Evolutionary conservation across 495 filamentous ascomycete genomes (phyloP).

Genomic region (Aspergillus olivimuriae): DNA sequence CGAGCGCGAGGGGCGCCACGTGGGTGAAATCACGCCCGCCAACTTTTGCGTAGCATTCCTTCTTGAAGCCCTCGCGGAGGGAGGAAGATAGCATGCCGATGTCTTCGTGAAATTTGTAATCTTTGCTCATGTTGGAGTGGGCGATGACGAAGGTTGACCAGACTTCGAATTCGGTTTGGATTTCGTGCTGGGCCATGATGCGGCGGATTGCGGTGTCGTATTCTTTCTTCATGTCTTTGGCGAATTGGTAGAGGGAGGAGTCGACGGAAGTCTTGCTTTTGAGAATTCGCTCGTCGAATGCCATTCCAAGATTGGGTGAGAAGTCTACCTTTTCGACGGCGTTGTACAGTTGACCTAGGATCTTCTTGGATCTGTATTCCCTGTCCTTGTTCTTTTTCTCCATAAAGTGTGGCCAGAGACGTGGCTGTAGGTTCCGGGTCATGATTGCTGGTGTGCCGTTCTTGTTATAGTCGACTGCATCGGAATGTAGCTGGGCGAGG

Average conservation of each 20-base stretch:
- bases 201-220: conserved; percentile 75
- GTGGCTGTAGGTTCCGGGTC: conserved; percentile 50
- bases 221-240: conserved; percentile 59
- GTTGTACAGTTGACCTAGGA: conserved; percentile 83
- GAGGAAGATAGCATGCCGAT: conserved; percentile 57
- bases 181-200: conserved; percentile 80
- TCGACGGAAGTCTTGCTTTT: conserved; percentile 47
- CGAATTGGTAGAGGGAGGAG: conserved; percentile 48
- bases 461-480: conserved; percentile 90
- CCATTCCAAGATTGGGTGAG: conserved; percentile 55
- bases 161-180: conserved; percentile 85
- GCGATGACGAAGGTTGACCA: conserved; percentile 78
- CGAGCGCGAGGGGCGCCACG: conserved; percentile 68
- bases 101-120: conserved; percentile 84
- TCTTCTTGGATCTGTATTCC: conserved; percentile 60
- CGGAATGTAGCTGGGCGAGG: conserved; percentile 78
- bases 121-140: conserved; percentile 56
- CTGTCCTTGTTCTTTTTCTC: conserved; percentile 55
- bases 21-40: conserved; percentile 51
- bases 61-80: conserved; percentile 61
- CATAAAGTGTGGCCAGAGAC: conserved; percentile 85
- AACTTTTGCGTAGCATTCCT: conserved; percentile 54
- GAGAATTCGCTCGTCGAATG: conserved; percentile 77
- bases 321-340: conserved; percentile 62
- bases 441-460: conserved; percentile 72